phyloP scores from a whole-genome alignment of 306 rosid genomes.

The Trifolium fragiferum region DNA sequence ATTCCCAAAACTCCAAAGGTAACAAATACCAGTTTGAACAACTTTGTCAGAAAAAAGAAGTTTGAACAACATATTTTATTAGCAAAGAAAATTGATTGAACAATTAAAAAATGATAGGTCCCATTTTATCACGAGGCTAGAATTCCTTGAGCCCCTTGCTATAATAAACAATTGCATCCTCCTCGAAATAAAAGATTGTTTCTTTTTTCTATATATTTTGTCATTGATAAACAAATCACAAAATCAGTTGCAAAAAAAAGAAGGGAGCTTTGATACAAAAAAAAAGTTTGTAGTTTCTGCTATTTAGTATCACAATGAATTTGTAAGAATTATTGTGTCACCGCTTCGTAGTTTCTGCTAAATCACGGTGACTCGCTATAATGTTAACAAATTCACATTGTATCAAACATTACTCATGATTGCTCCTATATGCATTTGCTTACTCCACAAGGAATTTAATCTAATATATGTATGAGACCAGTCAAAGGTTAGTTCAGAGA shows the following conservation, averaged over 20 bases:
- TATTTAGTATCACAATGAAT: too few species aligned
- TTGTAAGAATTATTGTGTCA: too few species aligned
- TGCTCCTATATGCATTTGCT: not conserved
- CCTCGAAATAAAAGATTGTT: not conserved
- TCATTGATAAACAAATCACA: not conserved
- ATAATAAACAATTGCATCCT: not conserved
- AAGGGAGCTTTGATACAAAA: not conserved
- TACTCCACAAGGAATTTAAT: not conserved
- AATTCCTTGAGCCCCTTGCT: constrained; percentile 8
- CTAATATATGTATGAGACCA: not conserved
- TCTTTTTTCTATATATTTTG: not conserved
- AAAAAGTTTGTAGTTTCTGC: too few species aligned
- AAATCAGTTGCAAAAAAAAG: not conserved
- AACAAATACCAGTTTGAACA: not conserved
- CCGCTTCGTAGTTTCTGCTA: too few species aligned
- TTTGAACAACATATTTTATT: not conserved
- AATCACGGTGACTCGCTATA: too few species aligned
- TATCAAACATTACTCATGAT: too few species aligned
- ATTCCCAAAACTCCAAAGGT: not conserved
- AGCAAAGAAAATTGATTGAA: not conserved
- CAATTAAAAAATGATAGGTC: not conserved
- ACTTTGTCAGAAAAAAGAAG: not conserved
- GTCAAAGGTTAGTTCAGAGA: not conserved
- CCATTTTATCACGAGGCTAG: not conserved
- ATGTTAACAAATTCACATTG: too few species aligned